phyloP scores from a whole-genome alignment of 768 basidiomycete species.

The Vishniacozyma victoriae region DNA sequence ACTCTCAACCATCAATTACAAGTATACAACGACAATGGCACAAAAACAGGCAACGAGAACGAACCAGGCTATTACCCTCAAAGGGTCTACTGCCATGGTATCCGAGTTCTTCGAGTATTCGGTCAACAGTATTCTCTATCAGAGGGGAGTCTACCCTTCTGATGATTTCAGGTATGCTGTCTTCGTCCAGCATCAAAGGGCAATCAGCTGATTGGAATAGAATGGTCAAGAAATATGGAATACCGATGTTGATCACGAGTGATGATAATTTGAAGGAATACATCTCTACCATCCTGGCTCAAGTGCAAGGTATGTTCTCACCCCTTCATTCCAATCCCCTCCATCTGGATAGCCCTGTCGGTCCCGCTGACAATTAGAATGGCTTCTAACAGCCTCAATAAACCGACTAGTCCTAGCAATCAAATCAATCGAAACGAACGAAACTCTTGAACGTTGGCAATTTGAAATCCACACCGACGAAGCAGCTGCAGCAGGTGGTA shows the following conservation, averaged over 20 bases:
- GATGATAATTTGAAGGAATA: slow-evolving; percentile 91
- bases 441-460: slow-evolving; percentile 93
- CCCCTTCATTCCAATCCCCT: not conserved
- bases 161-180: slow-evolving; percentile 69
- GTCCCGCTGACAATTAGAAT: slow-evolving; percentile 55
- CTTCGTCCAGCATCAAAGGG: not conserved
- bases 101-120: slow-evolving; percentile 99
- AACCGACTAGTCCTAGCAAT: slow-evolving; percentile 92
- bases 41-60: slow-evolving; percentile 41
- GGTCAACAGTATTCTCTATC: slow-evolving; percentile 96
- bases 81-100: slow-evolving; percentile 86
- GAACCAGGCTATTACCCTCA: slow-evolving; percentile 69
- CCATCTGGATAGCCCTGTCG: not conserved
- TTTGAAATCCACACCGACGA: slow-evolving; percentile 72
- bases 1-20: too few relatives aligned
- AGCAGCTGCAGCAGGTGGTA: not conserved
- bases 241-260: slow-evolving; percentile 88
- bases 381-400: slow-evolving; percentile 86
- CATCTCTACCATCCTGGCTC: slow-evolving; percentile 83
- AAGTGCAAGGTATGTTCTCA: slow-evolving; percentile 72
- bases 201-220: slow-evolving; percentile 13
- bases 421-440: slow-evolving; percentile 86
- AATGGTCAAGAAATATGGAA: slow-evolving; percentile 98
- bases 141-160: slow-evolving; percentile 91
- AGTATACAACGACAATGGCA: too few relatives aligned